These are phyloP conservation scores for Quambalaria eucalypti DNA, from an alignment of 1,284 basidiomycete species.

Conservation along the genomic window DNA sequence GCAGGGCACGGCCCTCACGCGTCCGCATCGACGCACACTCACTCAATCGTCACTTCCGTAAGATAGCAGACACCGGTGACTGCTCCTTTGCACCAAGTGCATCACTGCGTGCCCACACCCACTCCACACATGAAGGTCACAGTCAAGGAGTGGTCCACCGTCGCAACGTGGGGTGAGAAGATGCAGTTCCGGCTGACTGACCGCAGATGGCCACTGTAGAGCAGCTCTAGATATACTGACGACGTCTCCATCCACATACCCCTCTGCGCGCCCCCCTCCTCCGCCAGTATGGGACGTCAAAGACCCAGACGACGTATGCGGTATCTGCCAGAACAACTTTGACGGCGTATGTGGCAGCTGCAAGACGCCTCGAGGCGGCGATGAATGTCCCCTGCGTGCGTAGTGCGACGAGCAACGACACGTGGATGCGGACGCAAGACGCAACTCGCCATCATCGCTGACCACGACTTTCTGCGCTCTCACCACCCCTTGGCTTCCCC, in stretches of 20 bases:
- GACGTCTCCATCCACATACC: constrained; percentile 53
- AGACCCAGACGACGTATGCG: constrained; percentile 45
- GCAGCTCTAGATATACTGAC: too few relatives aligned
- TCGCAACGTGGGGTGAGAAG: constrained; percentile 44
- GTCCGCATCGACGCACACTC: too few relatives aligned
- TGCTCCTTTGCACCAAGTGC: too few relatives aligned
- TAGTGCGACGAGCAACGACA: not conserved
- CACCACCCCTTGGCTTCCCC: not conserved
- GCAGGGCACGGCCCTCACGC: too few relatives aligned
- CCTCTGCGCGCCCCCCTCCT: not conserved
- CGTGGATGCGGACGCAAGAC: too few relatives aligned
- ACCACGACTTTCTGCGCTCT: not conserved
- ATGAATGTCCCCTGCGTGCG: constrained; percentile 37
- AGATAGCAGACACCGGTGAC: too few relatives aligned
- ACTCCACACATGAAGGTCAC: constrained; percentile 47
- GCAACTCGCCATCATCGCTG: too few relatives aligned
- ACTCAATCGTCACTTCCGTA: too few relatives aligned
- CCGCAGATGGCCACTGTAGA: not conserved
- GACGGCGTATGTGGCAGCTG: constrained; percentile 42
- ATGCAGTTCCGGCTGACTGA: constrained; percentile 1
- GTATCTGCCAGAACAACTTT: constrained; percentile 46
- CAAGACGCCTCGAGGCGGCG: constrained; percentile 31
- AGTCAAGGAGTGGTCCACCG: constrained; percentile 38
- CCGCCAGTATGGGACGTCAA: constrained; percentile 40
- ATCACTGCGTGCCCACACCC: too few relatives aligned